Evolutionary conservation across 148 eudicot genomes (phyloP).

Genomic region (Chenopodium formosanum): DNA sequence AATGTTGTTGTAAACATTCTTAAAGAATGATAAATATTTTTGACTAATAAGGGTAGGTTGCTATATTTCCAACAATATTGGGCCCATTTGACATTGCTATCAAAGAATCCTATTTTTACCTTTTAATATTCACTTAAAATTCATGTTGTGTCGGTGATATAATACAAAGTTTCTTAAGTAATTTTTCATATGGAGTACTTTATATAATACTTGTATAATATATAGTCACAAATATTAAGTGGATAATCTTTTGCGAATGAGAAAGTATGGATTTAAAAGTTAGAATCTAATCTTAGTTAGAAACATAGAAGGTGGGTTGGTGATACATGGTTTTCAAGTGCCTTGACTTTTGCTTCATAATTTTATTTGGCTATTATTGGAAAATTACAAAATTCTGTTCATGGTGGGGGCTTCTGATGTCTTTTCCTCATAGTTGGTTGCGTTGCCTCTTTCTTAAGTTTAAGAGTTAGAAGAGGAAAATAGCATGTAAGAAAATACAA

Average conservation of each 20-base stretch:
- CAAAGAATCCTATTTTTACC: not conserved
- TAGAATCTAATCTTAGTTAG: not conserved
- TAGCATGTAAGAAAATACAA: too few species aligned
- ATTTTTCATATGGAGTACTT: too few species aligned
- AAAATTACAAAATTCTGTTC: not conserved
- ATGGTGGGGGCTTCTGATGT: not conserved
- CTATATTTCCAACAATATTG: constrained; percentile 13
- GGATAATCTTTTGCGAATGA: not conserved
- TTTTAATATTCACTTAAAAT: not conserved
- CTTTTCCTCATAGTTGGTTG: not conserved
- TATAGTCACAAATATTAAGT: not conserved
- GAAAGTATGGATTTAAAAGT: too few species aligned
- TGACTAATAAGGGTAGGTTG: not conserved
- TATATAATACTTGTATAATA: too few species aligned
- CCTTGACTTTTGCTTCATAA: constrained; percentile 1
- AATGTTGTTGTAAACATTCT: not conserved
- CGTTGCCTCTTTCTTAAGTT: not conserved
- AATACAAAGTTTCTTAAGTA: too few species aligned
- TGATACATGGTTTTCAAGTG: constrained; percentile 16
- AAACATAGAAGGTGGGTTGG: not conserved
- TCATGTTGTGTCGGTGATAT: not conserved
- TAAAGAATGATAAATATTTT: not conserved
- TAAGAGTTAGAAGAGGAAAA: not conserved
- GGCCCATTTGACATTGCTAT: constrained; percentile 5
- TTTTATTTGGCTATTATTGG: not conserved